Evolutionary conservation across 2,329 filamentous ascomycete genomes (phyloP).

Genomic region (Botrytis sinoallii): DNA sequence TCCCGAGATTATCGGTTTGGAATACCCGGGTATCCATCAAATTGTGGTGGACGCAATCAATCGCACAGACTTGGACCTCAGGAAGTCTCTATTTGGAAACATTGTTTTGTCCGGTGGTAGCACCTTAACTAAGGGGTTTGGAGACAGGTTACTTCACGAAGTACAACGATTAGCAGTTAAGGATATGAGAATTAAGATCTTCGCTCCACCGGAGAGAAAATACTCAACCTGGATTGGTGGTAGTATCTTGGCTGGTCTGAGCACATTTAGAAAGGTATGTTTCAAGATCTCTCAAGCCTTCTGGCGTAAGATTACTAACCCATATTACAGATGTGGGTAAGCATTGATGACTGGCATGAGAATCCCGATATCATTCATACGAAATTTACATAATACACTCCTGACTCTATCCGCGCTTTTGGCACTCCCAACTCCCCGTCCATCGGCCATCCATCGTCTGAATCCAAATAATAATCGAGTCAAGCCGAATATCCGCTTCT

Average conservation of each 20-base stretch:
- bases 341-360: conserved; percentile 99
- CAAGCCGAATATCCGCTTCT: neutral
- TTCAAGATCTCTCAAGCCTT: neutral
- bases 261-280: conserved; percentile 94
- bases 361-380: conserved; percentile 98
- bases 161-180: conserved; percentile 92
- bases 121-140: conserved; percentile 95
- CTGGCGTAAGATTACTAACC: conserved; percentile 24
- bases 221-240: conserved; percentile 99
- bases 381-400: conserved; percentile 70
- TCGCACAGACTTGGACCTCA: conserved; percentile 90
- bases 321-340: conserved; percentile 88
- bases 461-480: conserved; percentile 1
- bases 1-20: conserved; percentile 91
- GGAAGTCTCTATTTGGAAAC: conserved; percentile 91
- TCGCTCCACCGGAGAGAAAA: conserved; percentile 93
- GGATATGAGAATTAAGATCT: conserved; percentile 99
- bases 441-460: neutral
- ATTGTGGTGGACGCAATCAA: conserved; percentile 96
- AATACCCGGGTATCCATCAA: conserved; percentile 96
- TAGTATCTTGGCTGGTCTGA: conserved; percentile 92
- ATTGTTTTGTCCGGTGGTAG: conserved; percentile 96
- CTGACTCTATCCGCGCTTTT: neutral
- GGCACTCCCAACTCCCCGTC: neutral
- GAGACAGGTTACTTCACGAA: conserved; percentile 86